These are phyloP conservation scores for Fusarium sp. DNA, from an alignment of 2,329 filamentous ascomycete genomes.

Conservation along the genomic window DNA sequence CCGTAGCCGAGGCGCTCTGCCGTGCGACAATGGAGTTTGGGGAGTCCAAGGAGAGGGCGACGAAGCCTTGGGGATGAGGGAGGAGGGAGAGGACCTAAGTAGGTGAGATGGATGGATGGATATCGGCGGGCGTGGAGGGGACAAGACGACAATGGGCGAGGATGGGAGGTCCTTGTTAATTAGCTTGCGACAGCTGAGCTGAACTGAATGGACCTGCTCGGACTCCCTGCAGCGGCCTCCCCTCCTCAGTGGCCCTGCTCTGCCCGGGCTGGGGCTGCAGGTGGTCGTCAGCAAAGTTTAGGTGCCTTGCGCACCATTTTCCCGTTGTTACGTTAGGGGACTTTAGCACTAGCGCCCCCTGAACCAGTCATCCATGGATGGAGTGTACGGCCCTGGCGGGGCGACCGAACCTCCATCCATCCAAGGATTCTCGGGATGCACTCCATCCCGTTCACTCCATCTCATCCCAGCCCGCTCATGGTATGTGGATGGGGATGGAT, in stretches of 20 bases:
- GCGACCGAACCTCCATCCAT: not conserved
- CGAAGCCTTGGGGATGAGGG: slow-evolving; percentile 22
- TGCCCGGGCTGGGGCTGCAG: not conserved
- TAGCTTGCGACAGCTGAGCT: slow-evolving; percentile 34
- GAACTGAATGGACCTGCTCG: not conserved
- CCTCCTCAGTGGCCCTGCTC: not conserved
- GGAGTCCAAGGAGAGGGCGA: slow-evolving; percentile 4
- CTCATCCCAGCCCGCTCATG: not conserved
- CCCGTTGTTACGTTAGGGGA: not conserved
- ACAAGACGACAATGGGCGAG: not conserved
- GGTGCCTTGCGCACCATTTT: slow-evolving; percentile 5
- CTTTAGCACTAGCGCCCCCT: slow-evolving; percentile 7
- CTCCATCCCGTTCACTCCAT: not conserved
- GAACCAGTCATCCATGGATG: not conserved
- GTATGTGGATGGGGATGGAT: not conserved
- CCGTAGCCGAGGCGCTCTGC: not conserved
- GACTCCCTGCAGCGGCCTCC: slow-evolving; percentile 1
- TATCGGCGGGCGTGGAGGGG: not conserved
- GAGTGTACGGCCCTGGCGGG: not conserved
- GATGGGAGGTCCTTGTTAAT: slow-evolving; percentile 34
- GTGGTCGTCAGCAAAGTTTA: not conserved
- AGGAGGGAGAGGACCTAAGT: slow-evolving; percentile 9
- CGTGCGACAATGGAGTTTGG: slow-evolving; percentile 21
- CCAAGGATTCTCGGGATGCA: not conserved
- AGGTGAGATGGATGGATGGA: not conserved